A percentile compares a stretch with the other conserved stretches of the same genome.
phyloP scores from a whole-genome alignment of 1,139 yeast genomes.

The Eremothecium coryli region DNA sequence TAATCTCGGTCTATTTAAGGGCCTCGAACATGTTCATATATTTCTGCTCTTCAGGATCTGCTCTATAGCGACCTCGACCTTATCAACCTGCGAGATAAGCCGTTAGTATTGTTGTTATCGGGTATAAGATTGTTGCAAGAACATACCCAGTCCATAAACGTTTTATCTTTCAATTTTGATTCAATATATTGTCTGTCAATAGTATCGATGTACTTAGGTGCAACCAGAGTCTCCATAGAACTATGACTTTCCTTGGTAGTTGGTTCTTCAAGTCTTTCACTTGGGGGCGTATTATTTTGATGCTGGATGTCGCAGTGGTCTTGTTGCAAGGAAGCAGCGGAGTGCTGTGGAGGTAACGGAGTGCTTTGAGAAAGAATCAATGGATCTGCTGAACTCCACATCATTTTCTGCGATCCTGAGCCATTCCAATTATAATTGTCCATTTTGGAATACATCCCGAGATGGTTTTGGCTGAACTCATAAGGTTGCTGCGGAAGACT shows the following conservation, averaged over 20 bases:
- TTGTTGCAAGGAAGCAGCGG: too few species aligned
- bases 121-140: too few species aligned
- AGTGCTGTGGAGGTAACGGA: slow-evolving; percentile 1
- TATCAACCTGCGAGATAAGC: background rate
- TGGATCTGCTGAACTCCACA: slow-evolving; percentile 1
- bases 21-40: too few species aligned
- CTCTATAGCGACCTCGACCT: slow-evolving; percentile 1
- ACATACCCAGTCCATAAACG: slow-evolving; percentile 27
- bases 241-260: too few species aligned
- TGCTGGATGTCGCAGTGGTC: too few species aligned
- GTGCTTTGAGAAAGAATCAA: slow-evolving; percentile 4
- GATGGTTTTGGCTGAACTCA: background rate
- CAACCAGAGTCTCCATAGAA: too few species aligned
- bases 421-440: slow-evolving; percentile 1
- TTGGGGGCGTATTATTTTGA: too few species aligned
- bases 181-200: slow-evolving; percentile 18
- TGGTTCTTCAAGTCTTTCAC: too few species aligned
- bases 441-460: background rate
- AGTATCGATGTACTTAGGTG: too few species aligned
- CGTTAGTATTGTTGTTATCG: too few species aligned
- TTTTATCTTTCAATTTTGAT: slow-evolving; percentile 20
- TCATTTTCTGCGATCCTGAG: background rate
- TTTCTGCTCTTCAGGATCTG: too few species aligned
- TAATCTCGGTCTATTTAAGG: too few species aligned
- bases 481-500: background rate